These are phyloP conservation scores for Barnettozyma populi DNA, from an alignment of 805 yeast species.

Conservation along the genomic window DNA sequence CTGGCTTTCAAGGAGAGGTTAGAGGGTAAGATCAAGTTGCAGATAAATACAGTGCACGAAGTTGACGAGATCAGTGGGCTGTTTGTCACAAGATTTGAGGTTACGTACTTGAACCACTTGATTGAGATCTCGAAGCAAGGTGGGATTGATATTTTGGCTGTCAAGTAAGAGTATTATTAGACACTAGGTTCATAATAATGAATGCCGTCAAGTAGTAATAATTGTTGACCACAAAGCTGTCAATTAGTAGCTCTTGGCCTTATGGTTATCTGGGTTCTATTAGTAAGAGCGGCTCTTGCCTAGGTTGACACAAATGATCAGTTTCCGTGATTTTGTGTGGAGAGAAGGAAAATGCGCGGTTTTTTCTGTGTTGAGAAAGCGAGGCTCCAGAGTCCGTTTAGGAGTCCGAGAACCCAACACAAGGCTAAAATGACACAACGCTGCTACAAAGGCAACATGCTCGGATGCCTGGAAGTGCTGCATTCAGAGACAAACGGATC, in stretches of 20 bases:
- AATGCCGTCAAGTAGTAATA: background rate
- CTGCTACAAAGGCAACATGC: background rate
- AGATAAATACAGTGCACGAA: background rate
- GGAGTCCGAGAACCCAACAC: background rate
- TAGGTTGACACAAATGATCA: background rate
- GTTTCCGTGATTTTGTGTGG: background rate
- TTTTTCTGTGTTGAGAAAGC: background rate
- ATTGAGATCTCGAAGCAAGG: background rate
- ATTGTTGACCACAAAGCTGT: no score
- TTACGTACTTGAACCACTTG: background rate
- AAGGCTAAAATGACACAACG: background rate
- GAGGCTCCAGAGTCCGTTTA: background rate
- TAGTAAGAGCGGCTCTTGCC: background rate
- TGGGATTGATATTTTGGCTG: constrained; percentile 8
- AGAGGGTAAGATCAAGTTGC: background rate
- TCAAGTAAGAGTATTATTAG: background rate
- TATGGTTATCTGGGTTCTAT: background rate
- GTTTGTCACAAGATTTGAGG: constrained; percentile 4
- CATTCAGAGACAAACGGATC: background rate
- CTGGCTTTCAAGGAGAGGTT: constrained; percentile 1
- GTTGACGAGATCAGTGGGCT: constrained; percentile 5
- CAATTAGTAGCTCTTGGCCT: background rate
- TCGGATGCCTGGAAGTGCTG: background rate
- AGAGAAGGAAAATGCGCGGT: background rate
- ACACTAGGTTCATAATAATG: background rate